Evolutionary conservation across 768 basidiomycete species (phyloP), one percentile per base, ranked within the genome.

Genomic region (Auricularia sp.): DNA sequence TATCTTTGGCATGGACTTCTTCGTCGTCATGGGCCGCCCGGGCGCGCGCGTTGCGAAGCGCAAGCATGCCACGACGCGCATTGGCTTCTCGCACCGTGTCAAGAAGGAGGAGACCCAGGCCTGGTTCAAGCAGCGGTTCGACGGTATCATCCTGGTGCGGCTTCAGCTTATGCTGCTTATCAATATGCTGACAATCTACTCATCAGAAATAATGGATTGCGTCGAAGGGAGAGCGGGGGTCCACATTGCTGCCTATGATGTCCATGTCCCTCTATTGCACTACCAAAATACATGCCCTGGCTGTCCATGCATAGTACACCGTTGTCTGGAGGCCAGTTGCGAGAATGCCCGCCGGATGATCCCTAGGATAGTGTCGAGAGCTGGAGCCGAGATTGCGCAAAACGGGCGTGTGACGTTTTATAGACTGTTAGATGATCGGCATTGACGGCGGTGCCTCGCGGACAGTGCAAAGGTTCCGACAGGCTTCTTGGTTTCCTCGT

Each of bases 1-100:
- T 86, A 98, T 98, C 77, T 98, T 98, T 75, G 96, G 96, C 69
- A 98, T 98, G 96, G 96, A 99, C 81, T 98, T 99, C 81, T 95
- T 87, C 74, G 90, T 91, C 70, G 93, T 96, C 66, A 96, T 99
- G 94, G 94, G 93, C 70, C 87, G 96, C 71, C 93, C 95, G 62
- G 96, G 96, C 70, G 85, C 81, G 71, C 90, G 95, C 66, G 91
- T 99, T 54, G 87, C 95, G 70, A 85, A 85, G 80, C 82, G 95
- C 80, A 97, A 90, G 81, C 85, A 90, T 77, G 88, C 87, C 80
- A 90, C 84, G 81, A 84, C 91, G 51, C 83, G 88, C 64, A 78
- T 99, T 74, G 96, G 97, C 61, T 89, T 87, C 80, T 75, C 79
- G 65, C 96, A 99, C 82, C 86, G 87, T 66, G 89, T 98, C 70